Evolutionary conservation across 2,329 filamentous ascomycete genomes (phyloP).

Genomic region (Aspergillus oerlinghausenensis): DNA sequence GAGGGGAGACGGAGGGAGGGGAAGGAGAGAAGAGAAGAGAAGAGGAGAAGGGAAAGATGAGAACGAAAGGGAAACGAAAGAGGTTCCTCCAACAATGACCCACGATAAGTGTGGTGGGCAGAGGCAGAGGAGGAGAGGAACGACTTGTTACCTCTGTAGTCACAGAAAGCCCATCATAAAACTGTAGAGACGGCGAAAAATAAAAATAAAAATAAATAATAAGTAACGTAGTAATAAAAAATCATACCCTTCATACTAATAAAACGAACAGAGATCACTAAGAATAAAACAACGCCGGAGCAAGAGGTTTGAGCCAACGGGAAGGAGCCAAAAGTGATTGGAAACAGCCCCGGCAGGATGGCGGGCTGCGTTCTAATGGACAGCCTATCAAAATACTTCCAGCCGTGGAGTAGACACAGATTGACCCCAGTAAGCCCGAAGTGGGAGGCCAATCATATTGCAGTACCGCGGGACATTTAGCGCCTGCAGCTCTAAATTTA

Average conservation of each 20-base stretch:
- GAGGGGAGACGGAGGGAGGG: conserved; percentile 11
- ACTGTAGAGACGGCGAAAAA: not conserved
- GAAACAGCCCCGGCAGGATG: conserved; percentile 4
- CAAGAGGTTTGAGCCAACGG: conserved; percentile 12
- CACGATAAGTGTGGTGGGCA: not conserved
- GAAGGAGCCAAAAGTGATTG: conserved; percentile 16
- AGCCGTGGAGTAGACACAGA: conserved; percentile 2
- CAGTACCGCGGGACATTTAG: conserved; percentile 10
- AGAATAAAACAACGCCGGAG: conserved; percentile 7
- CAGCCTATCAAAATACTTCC: conserved; percentile 10
- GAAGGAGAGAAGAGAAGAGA: conserved; percentile 7
- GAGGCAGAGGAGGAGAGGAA: not conserved
- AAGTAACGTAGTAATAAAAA: not conserved
- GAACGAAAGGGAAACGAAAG: conserved; percentile 12
- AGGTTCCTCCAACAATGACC: not conserved
- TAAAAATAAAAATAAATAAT: not conserved
- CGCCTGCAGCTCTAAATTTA: conserved; percentile 36
- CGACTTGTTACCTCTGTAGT: not conserved
- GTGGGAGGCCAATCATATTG: conserved; percentile 17
- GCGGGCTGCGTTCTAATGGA: conserved; percentile 14
- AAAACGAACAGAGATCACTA: conserved; percentile 8
- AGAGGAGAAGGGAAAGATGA: conserved; percentile 8
- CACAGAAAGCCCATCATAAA: not conserved
- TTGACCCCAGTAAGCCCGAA: conserved; percentile 10
- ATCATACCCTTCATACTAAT: not conserved